Evolutionary conservation across 495 filamentous ascomycete genomes (phyloP).

Genomic region (Elaphomyces granulatus): DNA sequence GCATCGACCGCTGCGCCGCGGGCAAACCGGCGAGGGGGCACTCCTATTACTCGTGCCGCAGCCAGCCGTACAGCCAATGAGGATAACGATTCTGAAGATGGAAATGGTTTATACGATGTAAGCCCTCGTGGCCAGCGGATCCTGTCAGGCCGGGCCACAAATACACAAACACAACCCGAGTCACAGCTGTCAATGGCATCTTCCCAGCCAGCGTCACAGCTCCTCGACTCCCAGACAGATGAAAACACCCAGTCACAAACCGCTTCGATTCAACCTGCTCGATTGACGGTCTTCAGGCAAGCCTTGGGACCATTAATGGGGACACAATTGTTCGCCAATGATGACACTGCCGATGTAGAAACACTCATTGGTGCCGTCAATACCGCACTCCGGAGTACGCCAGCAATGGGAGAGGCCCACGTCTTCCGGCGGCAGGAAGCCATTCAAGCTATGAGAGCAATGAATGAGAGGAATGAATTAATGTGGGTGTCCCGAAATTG

Average conservation of each 20-base stretch:
- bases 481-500: conserved; percentile 76
- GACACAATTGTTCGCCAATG: conserved; percentile 54
- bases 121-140: conserved; percentile 39
- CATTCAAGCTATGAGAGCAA: conserved; percentile 53
- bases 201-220: conserved; percentile 51
- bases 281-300: conserved; percentile 61
- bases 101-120: conserved; percentile 42
- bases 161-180: conserved; percentile 23
- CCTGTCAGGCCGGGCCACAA: conserved; percentile 27
- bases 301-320: conserved; percentile 69
- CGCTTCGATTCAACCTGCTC: conserved; percentile 41
- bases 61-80: conserved; percentile 29
- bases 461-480: conserved; percentile 76
- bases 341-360: conserved; percentile 63
- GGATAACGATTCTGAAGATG: conserved; percentile 30
- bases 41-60: conserved; percentile 39
- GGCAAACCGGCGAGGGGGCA: conserved; percentile 20
- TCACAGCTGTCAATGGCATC: conserved; percentile 55
- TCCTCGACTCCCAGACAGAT: conserved; percentile 43
- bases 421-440: conserved; percentile 61
- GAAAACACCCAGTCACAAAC: conserved; percentile 25
- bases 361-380: conserved; percentile 72
- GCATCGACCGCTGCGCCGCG: conserved; percentile 25
- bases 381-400: conserved; percentile 35
- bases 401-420: conserved; percentile 23